Percentiles rank a stretch among this genome's conserved stretches.
Evolutionary conservation across 2,329 filamentous ascomycete species (phyloP).

Genomic region (Canariomyces notabilis): DNA sequence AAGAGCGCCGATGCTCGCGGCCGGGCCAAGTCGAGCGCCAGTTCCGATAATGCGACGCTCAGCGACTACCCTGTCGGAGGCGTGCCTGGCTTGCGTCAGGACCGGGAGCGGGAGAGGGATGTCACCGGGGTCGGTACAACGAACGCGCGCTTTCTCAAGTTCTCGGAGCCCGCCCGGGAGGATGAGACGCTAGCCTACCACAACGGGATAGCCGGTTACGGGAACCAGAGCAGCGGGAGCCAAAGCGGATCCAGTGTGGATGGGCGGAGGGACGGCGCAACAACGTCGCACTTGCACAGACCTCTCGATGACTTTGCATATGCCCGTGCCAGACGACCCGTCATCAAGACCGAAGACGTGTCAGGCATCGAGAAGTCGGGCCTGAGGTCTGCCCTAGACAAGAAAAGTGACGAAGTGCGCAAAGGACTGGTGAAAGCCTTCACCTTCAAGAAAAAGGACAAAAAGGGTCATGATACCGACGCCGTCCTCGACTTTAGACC

Average conservation of each 20-base stretch:
- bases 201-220: constrained; percentile 23
- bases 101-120: constrained; percentile 18
- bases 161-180: constrained; percentile 37
- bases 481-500: constrained; percentile 29
- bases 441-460: constrained; percentile 46
- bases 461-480: constrained; percentile 22
- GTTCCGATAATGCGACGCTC: constrained; percentile 36
- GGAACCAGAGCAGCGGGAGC: constrained; percentile 31
- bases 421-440: constrained; percentile 51
- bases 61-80: constrained; percentile 32
- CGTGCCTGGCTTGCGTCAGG: constrained; percentile 31
- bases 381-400: constrained; percentile 48
- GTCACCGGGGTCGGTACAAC: constrained; percentile 38
- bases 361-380: constrained; percentile 53
- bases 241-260: constrained; percentile 36
- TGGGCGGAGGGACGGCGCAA: constrained; percentile 29
- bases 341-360: constrained; percentile 45
- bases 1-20: constrained; percentile 24
- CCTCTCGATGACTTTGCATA: constrained; percentile 42
- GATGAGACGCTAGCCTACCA: constrained; percentile 27
- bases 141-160: constrained; percentile 43
- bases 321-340: constrained; percentile 38
- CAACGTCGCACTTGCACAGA: constrained; percentile 23
- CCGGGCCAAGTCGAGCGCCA: constrained; percentile 35
- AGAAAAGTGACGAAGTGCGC: constrained; percentile 51